These are phyloP conservation scores for Dalbergia oliveri DNA, from an alignment of 306 rosid species.

Conservation along the genomic window DNA sequence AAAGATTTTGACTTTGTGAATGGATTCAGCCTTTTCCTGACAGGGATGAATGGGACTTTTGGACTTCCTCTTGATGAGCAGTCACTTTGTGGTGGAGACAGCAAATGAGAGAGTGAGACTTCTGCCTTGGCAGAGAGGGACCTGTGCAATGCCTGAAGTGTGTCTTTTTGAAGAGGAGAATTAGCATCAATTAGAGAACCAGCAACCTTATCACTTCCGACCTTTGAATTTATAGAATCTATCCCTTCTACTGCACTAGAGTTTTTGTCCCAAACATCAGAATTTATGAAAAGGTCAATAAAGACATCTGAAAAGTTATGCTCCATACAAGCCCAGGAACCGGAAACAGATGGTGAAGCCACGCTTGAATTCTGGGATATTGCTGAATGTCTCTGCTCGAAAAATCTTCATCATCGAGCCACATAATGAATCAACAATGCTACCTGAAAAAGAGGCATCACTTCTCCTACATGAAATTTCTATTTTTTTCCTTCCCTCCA, in stretches of 20 bases:
- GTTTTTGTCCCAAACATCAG: constrained; percentile 53
- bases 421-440: constrained; percentile 66
- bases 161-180: constrained; percentile 58
- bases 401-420: constrained; percentile 62
- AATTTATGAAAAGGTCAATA: constrained; percentile 62
- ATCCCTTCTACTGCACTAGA: constrained; percentile 45
- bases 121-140: constrained; percentile 63
- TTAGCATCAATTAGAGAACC: constrained; percentile 53
- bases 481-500: constrained; percentile 67
- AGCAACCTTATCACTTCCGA: constrained; percentile 54
- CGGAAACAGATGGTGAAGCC: constrained; percentile 53
- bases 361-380: constrained; percentile 48
- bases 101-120: constrained; percentile 49
- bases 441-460: constrained; percentile 58
- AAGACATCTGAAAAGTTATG: constrained; percentile 55
- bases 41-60: constrained; percentile 54
- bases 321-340: constrained; percentile 50
- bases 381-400: constrained; percentile 50
- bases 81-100: constrained; percentile 59
- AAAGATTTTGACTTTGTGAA: constrained; percentile 76
- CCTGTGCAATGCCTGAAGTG: constrained; percentile 55
- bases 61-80: constrained; percentile 57
- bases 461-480: constrained; percentile 60
- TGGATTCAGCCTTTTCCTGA: constrained; percentile 72
- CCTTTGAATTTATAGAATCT: constrained; percentile 50